Evolutionary conservation across 768 basidiomycete genomes (phyloP).

Genomic region (Brasilioporus rufonigricans): DNA sequence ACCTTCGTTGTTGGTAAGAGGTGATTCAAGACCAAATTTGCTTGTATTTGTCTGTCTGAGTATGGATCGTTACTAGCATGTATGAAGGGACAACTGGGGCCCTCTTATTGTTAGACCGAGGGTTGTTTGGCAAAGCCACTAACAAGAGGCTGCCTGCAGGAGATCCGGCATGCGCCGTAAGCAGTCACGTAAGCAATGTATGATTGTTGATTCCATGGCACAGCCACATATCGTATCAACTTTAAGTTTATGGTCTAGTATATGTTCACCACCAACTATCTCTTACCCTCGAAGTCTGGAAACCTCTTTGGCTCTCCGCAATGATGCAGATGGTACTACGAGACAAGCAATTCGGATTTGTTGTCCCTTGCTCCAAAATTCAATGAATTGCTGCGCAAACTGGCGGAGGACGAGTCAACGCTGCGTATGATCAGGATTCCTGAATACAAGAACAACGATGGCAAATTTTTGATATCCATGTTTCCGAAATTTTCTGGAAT

Average conservation of each 20-base stretch:
- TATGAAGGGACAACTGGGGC: background rate
- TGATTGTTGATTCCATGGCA: too few species aligned
- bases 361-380: constrained; percentile 17
- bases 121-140: background rate
- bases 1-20: background rate
- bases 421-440: constrained; percentile 19
- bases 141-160: background rate
- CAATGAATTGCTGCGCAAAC: constrained; percentile 10
- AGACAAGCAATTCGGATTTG: constrained; percentile 17
- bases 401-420: constrained; percentile 8
- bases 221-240: too few species aligned
- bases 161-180: background rate
- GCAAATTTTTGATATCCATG: constrained; percentile 24
- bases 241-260: background rate
- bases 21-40: background rate
- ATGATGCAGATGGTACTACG: constrained; percentile 22
- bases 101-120: too few species aligned
- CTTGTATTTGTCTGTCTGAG: background rate
- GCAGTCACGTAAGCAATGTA: background rate
- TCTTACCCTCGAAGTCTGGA: constrained; percentile 23
- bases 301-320: constrained; percentile 20
- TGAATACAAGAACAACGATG: constrained; percentile 25
- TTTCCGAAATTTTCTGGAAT: constrained; percentile 27
- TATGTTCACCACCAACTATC: constrained; percentile 28
- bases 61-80: background rate